A percentile compares a stretch with the other conserved stretches of the same genome.
Conservation (phyloP, 176 grass and related monocot species). For the sorghum (Sorghum bicolor) region DNA sequence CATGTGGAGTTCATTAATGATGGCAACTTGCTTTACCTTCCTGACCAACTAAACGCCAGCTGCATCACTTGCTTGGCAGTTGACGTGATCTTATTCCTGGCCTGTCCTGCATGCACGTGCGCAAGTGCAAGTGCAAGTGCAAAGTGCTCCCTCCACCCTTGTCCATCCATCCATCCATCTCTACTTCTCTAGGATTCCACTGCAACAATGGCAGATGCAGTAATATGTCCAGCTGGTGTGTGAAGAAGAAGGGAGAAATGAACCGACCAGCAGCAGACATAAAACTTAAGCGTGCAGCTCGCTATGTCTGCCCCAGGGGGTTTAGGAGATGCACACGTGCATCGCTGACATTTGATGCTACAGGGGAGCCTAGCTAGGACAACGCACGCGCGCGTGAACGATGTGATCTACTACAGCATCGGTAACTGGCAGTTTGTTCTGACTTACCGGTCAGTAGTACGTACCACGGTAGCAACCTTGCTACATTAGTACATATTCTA, state of each 20-base stretch:
- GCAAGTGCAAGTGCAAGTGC: too few species aligned
- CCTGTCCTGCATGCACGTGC: neutral
- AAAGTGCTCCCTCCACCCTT: neutral
- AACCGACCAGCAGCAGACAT: conserved; percentile 25
- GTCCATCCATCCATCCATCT: neutral
- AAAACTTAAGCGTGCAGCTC: neutral
- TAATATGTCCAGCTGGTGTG: neutral
- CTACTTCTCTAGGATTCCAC: conserved; percentile 35
- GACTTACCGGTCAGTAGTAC: neutral
- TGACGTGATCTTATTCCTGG: neutral
- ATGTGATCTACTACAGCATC: neutral
- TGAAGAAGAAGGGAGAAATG: neutral
- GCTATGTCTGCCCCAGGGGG: neutral
- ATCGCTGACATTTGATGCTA: conserved; percentile 1
- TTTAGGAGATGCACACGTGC: neutral
- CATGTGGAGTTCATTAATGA: conserved; percentile 51
- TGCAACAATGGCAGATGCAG: neutral
- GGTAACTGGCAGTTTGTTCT: neutral
- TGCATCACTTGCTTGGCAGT: neutral
- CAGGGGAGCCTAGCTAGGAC: neutral
- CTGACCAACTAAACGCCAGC: neutral
- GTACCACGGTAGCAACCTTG: neutral
- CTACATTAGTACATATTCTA: neutral
- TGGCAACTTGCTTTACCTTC: neutral
- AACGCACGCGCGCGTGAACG: neutral